A percentile compares a stretch with the other conserved stretches of the same genome.
These are phyloP conservation scores for Saccharomyces hybrid DNA, from an alignment of 1,139 yeast species.

Conservation along the genomic window DNA sequence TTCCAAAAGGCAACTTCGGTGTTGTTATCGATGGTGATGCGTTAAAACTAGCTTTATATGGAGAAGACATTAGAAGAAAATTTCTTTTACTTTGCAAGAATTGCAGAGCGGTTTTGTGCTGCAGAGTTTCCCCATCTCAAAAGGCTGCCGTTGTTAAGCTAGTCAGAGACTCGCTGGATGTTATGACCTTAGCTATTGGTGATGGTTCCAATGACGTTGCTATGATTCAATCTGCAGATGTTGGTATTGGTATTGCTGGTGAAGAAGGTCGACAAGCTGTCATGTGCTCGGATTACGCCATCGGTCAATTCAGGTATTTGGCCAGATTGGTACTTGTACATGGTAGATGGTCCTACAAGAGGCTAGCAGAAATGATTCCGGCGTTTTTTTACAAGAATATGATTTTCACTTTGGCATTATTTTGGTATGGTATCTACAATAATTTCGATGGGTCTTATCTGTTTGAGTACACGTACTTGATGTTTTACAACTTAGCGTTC, in stretches of 20 bases:
- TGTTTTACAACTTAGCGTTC: slow-evolving; percentile 89
- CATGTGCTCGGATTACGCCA: slow-evolving; percentile 94
- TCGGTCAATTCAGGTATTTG: slow-evolving; percentile 87
- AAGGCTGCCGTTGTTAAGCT: no score
- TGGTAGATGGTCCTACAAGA: slow-evolving; percentile 93
- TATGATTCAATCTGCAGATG: no score
- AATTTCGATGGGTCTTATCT: slow-evolving; percentile 88
- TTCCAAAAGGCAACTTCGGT: no score
- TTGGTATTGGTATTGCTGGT: slow-evolving; percentile 57
- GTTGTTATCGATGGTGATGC: no score
- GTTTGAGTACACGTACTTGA: slow-evolving; percentile 85
- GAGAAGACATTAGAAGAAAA: no score
- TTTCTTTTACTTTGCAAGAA: no score
- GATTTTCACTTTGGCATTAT: slow-evolving; percentile 76
- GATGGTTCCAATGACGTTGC: no score
- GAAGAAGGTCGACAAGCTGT: slow-evolving; percentile 99
- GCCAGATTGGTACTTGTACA: slow-evolving; percentile 75
- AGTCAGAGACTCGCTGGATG: no score
- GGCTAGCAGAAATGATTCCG: slow-evolving; percentile 92
- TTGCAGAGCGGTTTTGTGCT: no score
- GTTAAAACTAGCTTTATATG: no score
- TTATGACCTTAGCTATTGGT: no score
- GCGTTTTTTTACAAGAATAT: slow-evolving; percentile 88
- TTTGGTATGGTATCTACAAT: slow-evolving; percentile 86
- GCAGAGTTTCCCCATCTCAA: no score